Conservation (phyloP, 1,284 basidiomycete species). For the Omphalotus olearius region DNA sequence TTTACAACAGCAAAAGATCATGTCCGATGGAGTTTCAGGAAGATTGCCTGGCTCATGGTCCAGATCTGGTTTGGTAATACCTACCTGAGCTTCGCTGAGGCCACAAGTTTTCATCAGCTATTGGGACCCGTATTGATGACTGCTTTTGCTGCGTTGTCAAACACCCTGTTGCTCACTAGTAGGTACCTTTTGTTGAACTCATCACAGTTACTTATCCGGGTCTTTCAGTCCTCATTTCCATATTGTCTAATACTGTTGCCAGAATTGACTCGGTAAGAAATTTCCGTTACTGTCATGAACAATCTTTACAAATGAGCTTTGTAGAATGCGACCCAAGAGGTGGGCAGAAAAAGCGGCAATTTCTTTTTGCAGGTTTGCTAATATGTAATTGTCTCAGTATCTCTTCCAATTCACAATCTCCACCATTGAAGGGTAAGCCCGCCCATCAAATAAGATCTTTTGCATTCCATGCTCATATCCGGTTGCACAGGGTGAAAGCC, state of each 20-base stretch:
- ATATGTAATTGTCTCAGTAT: conserved; percentile 44
- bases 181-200: conserved; percentile 21
- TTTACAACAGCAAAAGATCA: conserved; percentile 5
- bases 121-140: conserved; percentile 87
- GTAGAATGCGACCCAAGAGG: conserved; percentile 82
- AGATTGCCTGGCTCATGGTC: conserved; percentile 78
- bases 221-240: conserved; percentile 76
- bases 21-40: conserved; percentile 54
- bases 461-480: not conserved
- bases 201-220: conserved; percentile 14
- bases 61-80: conserved; percentile 86
- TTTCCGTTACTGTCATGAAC: conserved; percentile 9
- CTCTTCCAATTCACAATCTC: conserved; percentile 84
- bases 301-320: not conserved
- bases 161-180: conserved; percentile 80
- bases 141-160: conserved; percentile 77
- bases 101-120: conserved; percentile 76
- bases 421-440: conserved; percentile 79
- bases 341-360: conserved; percentile 23
- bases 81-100: conserved; percentile 58
- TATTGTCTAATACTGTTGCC: conserved; percentile 82
- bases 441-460: conserved; percentile 1
- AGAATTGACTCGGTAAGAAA: conserved; percentile 68
- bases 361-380: conserved; percentile 4
- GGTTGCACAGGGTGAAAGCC: conserved; percentile 63